phyloP scores from a whole-genome alignment of 2,329 filamentous ascomycete species.

The Diaporthe velutina region DNA sequence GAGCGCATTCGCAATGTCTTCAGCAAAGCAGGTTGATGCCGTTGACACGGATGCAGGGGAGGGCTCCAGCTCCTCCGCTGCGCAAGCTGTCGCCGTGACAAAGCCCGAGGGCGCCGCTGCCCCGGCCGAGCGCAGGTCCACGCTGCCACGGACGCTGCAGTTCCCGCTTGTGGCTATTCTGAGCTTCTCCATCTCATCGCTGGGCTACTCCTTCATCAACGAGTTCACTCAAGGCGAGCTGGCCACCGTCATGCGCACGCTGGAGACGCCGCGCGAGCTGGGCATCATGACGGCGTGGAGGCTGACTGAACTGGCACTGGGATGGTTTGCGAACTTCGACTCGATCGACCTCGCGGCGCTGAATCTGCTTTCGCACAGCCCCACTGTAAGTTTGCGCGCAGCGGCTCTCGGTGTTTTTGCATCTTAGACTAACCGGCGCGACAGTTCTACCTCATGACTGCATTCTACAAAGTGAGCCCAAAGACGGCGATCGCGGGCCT shows the following conservation, averaged over 20 bases:
- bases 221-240: conserved; percentile 75
- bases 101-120: conserved; percentile 9
- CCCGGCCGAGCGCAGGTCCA: conserved; percentile 44
- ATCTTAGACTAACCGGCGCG: conserved; percentile 39
- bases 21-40: conserved; percentile 20
- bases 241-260: conserved; percentile 72
- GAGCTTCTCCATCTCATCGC: conserved; percentile 72
- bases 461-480: conserved; percentile 80
- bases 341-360: conserved; percentile 77
- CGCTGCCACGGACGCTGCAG: conserved; percentile 58
- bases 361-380: conserved; percentile 79
- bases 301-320: conserved; percentile 76
- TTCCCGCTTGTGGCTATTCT: conserved; percentile 67
- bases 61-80: conserved; percentile 23
- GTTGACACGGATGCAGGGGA: conserved; percentile 33
- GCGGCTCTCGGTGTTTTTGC: not conserved
- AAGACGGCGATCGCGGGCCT: conserved; percentile 72
- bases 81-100: conserved; percentile 4
- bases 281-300: conserved; percentile 65
- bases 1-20: conserved; percentile 35
- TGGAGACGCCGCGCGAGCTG: conserved; percentile 74
- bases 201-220: conserved; percentile 73
- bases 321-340: conserved; percentile 82
- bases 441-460: conserved; percentile 79
- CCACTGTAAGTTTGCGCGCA: conserved; percentile 65